Conservation (phyloP, 805 yeast genomes). For the Candida qinlingensis region DNA sequence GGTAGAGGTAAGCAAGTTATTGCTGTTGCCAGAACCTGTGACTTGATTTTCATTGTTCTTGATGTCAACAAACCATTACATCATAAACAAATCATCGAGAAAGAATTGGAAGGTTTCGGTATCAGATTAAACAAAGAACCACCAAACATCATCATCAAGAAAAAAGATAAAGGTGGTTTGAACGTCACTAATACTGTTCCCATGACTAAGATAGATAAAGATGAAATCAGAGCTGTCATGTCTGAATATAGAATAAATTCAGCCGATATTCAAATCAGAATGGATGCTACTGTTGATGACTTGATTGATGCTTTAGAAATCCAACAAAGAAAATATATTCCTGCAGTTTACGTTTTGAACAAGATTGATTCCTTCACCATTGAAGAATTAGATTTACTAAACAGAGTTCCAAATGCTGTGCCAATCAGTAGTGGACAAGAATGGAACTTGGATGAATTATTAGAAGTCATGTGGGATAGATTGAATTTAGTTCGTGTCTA, state of each 20-base stretch:
- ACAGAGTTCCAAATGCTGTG: constrained; percentile 93
- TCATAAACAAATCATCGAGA: constrained; percentile 90
- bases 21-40: constrained; percentile 98
- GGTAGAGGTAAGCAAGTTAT: constrained; percentile 96
- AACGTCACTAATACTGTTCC: constrained; percentile 92
- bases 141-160: constrained; percentile 87
- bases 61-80: constrained; percentile 96
- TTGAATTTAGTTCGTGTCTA: constrained; percentile 89
- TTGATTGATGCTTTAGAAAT: constrained; percentile 91
- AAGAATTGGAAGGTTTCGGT: constrained; percentile 96
- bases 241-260: constrained; percentile 90
- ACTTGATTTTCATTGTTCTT: constrained; percentile 83
- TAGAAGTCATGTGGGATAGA: constrained; percentile 94
- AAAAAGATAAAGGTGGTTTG: constrained; percentile 94
- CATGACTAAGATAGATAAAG: constrained; percentile 83
- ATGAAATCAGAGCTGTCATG: constrained; percentile 95
- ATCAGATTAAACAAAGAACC: constrained; percentile 87
- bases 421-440: constrained; percentile 95
- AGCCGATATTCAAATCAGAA: constrained; percentile 93
- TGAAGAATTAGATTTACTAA: constrained; percentile 85
- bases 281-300: constrained; percentile 98
- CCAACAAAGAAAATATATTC: constrained; percentile 86
- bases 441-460: constrained; percentile 94
- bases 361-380: constrained; percentile 93
- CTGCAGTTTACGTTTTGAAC: constrained; percentile 91